Evolutionary conservation across 768 basidiomycete genomes (phyloP).

Genomic region (Cystoderma amianthinum): DNA sequence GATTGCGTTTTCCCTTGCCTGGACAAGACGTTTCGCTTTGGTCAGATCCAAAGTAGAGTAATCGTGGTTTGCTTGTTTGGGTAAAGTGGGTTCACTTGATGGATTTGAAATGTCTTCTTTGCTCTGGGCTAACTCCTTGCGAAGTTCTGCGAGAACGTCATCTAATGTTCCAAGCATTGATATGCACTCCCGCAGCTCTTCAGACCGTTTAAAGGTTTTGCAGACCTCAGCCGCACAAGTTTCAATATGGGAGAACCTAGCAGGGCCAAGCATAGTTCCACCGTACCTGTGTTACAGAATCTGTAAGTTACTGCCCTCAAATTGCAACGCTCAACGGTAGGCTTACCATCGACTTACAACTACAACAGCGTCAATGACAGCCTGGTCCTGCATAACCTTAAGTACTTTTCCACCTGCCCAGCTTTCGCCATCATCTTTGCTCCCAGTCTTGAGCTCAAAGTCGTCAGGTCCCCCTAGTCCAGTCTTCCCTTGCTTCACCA

Average conservation of each 20-base stretch:
- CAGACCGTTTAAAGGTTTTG: slow-evolving; percentile 53
- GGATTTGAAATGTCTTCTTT: slow-evolving; percentile 1
- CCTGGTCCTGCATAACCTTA: slow-evolving; percentile 62
- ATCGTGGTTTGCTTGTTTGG: slow-evolving; percentile 24
- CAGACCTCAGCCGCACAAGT: slow-evolving; percentile 72
- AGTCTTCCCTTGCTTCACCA: slow-evolving; percentile 51
- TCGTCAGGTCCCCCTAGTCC: slow-evolving; percentile 72
- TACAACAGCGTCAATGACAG: slow-evolving; percentile 71
- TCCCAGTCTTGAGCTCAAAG: slow-evolving; percentile 58
- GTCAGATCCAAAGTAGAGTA: slow-evolving; percentile 53
- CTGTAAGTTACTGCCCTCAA: too few species aligned
- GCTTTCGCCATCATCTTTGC: slow-evolving; percentile 73
- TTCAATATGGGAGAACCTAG: slow-evolving; percentile 72
- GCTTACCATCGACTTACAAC: slow-evolving; percentile 72
- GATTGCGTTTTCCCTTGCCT: slow-evolving; percentile 64
- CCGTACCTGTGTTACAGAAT: too few species aligned
- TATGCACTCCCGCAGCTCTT: slow-evolving; percentile 61
- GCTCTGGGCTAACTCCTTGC: slow-evolving; percentile 14
- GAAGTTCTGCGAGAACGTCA: slow-evolving; percentile 48
- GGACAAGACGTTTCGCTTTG: slow-evolving; percentile 62
- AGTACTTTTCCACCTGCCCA: slow-evolving; percentile 61
- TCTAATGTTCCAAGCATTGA: slow-evolving; percentile 55
- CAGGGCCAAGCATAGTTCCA: slow-evolving; percentile 73
- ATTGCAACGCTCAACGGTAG: not conserved
- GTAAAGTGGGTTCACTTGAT: slow-evolving; percentile 1